Conservation (phyloP, 2,329 filamentous ascomycete genomes). For the Macrophomina phaseolina region DNA sequence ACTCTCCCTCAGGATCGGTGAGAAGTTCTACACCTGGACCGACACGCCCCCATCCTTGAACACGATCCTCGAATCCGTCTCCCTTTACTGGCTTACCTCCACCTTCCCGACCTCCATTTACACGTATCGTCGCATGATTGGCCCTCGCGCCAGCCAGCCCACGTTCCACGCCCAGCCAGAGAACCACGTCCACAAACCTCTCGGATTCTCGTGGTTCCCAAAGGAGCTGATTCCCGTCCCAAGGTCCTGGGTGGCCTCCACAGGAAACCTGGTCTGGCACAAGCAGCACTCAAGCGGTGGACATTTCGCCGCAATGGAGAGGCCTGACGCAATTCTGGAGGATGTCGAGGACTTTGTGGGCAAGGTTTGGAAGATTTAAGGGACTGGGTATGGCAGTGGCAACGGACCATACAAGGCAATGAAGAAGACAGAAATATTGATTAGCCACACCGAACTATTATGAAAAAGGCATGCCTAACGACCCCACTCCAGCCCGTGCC, state of each 20-base stretch:
- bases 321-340: conserved; percentile 47
- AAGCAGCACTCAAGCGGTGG: conserved; percentile 54
- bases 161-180: conserved; percentile 28
- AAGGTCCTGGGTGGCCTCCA: conserved; percentile 44
- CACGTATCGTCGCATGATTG: conserved; percentile 51
- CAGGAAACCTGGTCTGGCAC: conserved; percentile 47
- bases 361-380: conserved; percentile 38
- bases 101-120: conserved; percentile 56
- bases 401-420: too few relatives aligned
- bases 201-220: conserved; percentile 53
- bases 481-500: too few relatives aligned
- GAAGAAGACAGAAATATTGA: too few relatives aligned
- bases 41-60: conserved; percentile 51
- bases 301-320: conserved; percentile 60
- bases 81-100: conserved; percentile 63
- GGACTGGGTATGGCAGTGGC: too few relatives aligned
- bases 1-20: conserved; percentile 49
- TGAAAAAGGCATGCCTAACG: too few relatives aligned
- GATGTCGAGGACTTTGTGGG: conserved; percentile 55
- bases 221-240: conserved; percentile 49
- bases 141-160: not conserved
- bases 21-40: conserved; percentile 63
- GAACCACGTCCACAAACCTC: conserved; percentile 43
- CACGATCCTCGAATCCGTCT: conserved; percentile 58
- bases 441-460: too few relatives aligned